These are phyloP conservation scores for Pugionium dolabratum DNA, from an alignment of 345 rosid genomes.

Conservation along the genomic window DNA sequence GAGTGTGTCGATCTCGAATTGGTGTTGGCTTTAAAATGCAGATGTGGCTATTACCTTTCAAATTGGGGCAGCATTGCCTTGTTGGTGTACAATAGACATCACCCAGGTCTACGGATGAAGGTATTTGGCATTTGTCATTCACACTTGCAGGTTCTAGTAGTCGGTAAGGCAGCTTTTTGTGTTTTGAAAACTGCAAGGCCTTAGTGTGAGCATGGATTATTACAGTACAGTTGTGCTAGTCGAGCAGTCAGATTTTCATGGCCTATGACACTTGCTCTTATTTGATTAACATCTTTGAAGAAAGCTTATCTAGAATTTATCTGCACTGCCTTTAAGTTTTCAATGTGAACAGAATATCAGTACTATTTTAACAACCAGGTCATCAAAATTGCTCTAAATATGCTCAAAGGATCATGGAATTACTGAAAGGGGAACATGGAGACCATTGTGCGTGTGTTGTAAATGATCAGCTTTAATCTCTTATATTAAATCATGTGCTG, in stretches of 20 bases:
- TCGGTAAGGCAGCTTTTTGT: slow-evolving; percentile 93
- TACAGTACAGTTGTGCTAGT: slow-evolving; percentile 36
- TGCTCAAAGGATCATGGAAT: slow-evolving; percentile 16
- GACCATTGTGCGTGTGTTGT: slow-evolving; percentile 25
- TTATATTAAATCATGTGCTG: slow-evolving; percentile 10
- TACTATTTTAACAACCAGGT: not conserved
- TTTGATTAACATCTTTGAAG: too few relatives aligned
- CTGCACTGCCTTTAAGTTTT: not conserved
- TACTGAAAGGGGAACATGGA: slow-evolving; percentile 24
- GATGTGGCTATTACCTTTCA: slow-evolving; percentile 82
- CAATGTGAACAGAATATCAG: not conserved
- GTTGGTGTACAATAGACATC: slow-evolving; percentile 95
- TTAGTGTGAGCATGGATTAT: slow-evolving; percentile 60
- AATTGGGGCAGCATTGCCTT: slow-evolving; percentile 93
- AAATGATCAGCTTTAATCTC: slow-evolving; percentile 15
- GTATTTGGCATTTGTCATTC: slow-evolving; percentile 77
- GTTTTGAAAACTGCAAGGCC: slow-evolving; percentile 57
- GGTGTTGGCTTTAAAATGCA: slow-evolving; percentile 99
- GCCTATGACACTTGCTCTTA: too few relatives aligned
- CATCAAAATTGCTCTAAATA: not conserved
- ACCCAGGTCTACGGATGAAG: slow-evolving; percentile 82
- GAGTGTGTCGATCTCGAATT: slow-evolving; percentile 89
- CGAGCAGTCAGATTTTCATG: too few relatives aligned
- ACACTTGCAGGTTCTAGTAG: slow-evolving; percentile 78
- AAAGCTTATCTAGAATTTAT: too few relatives aligned